Evolutionary conservation across 495 filamentous ascomycete species (phyloP), one percentile per base, ranked within the genome.

Genomic region (Neurospora africana): DNA sequence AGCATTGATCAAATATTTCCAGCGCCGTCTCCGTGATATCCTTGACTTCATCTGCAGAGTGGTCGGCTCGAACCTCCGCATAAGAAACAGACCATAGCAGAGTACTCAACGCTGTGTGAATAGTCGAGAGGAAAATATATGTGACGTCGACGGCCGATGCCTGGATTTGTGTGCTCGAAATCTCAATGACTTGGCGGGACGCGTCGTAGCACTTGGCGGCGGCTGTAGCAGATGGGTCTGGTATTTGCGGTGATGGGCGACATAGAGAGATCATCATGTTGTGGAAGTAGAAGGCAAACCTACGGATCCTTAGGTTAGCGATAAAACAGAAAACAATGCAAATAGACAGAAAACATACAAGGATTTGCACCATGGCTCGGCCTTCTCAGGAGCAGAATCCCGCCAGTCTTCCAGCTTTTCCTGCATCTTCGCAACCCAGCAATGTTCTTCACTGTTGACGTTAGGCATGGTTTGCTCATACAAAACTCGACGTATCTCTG

Each of bases 61-160:
- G 89, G 35, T 87, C 81, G 65, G 83, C 84, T 30, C 95, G 91
- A 65, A 97, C 88, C 71, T 94, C 92, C 15, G 90, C 87, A 76
- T 95, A 96, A 4, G 92, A 95, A 30, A 96, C 85, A 9, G 90
- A 85, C 95, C 95, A 98, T 3, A 98, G 87, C 40, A 97, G 86
- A 30, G 91, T 93, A 76, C 95, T 95, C 47, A 97, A 84, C 19
- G 90, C 89, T 87, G 93, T 93, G 81, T 97, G 97, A 27, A 97
- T 84, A 43, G 91, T 87, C 72, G 96, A 87, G 9, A 95, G 87
- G 77, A 96, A 97, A 43, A 96, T 89, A 93, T 94, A 98, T 4
- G 93, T 97, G 70, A 97, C 82, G 77, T 97, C 95, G 27, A 95
- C 89, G 30, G 88, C 88, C 9, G 85, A 86, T 10, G 87, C 89